These are phyloP conservation scores for Durio zibethinus DNA, from an alignment of 345 rosid genomes.

Conservation along the genomic window DNA sequence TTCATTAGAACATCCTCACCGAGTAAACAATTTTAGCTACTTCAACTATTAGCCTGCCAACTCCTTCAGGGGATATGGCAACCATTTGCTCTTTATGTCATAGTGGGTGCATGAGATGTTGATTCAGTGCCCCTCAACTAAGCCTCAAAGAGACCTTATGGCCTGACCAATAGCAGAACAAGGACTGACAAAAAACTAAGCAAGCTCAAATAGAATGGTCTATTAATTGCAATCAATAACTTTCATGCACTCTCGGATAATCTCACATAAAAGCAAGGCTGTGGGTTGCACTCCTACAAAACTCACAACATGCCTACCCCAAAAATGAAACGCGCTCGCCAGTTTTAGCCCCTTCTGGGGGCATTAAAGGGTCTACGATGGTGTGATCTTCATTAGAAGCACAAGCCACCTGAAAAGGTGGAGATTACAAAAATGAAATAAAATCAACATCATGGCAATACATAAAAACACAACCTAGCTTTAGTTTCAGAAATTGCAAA, in stretches of 20 bases:
- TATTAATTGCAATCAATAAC: not conserved
- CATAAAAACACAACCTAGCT: not conserved
- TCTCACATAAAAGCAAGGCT: slow-evolving; percentile 1
- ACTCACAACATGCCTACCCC: slow-evolving; percentile 48
- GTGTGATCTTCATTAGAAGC: slow-evolving; percentile 88
- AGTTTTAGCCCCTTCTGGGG: slow-evolving; percentile 74
- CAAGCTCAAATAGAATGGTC: not conserved
- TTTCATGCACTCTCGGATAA: not conserved
- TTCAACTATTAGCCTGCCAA: not conserved
- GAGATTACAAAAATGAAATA: slow-evolving; percentile 14
- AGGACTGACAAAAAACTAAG: not conserved
- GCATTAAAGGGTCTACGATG: slow-evolving; percentile 70
- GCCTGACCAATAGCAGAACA: not conserved
- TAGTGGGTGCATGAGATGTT: not conserved
- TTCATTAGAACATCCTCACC: not conserved
- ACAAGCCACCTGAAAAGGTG: slow-evolving; percentile 66
- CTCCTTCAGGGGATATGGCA: not conserved
- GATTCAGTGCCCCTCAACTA: not conserved
- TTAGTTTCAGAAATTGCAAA: not conserved
- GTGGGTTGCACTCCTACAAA: not conserved
- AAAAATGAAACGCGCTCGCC: slow-evolving; percentile 73
- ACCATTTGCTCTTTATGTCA: not conserved
- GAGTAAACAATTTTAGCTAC: not conserved
- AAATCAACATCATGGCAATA: not conserved
- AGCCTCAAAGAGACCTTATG: not conserved